phyloP scores from a whole-genome alignment of 208 protist species.

The Angomonas deanei region DNA sequence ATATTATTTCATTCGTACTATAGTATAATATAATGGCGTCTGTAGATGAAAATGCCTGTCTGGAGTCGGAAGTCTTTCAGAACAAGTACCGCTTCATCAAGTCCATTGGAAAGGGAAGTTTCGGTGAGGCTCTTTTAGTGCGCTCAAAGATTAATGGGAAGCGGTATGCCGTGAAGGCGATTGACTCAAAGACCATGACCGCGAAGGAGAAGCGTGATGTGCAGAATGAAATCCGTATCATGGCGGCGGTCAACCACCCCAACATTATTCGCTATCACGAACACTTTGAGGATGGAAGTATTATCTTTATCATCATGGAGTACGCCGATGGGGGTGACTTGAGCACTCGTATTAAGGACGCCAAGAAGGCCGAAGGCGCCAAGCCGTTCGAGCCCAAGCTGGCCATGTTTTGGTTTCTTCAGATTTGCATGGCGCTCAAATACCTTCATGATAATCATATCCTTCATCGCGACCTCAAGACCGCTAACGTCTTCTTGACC shows the following conservation, averaged over 20 bases:
- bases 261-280: conserved; percentile 92
- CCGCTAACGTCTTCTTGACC: conserved; percentile 88
- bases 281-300: conserved; percentile 81
- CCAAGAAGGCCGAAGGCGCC: conserved; percentile 61
- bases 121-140: conserved; percentile 89
- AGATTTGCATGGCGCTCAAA: conserved; percentile 88
- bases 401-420: conserved; percentile 90
- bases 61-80: conserved; percentile 78
- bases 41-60: conserved; percentile 63
- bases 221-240: conserved; percentile 91
- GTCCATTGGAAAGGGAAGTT: conserved; percentile 89
- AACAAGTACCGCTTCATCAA: conserved; percentile 86
- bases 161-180: conserved; percentile 90
- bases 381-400: conserved; percentile 79
- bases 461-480: conserved; percentile 89
- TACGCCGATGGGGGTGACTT: conserved; percentile 89
- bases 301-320: conserved; percentile 93
- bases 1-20: neutral
- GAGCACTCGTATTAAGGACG: conserved; percentile 86
- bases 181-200: conserved; percentile 84
- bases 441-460: conserved; percentile 92
- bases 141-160: conserved; percentile 84
- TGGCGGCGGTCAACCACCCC: conserved; percentile 83
- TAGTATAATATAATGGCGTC: conserved; percentile 44
- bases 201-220: conserved; percentile 88